phyloP scores from a whole-genome alignment of 2,329 filamentous ascomycete species.

The Stachybotrys echinatus region DNA sequence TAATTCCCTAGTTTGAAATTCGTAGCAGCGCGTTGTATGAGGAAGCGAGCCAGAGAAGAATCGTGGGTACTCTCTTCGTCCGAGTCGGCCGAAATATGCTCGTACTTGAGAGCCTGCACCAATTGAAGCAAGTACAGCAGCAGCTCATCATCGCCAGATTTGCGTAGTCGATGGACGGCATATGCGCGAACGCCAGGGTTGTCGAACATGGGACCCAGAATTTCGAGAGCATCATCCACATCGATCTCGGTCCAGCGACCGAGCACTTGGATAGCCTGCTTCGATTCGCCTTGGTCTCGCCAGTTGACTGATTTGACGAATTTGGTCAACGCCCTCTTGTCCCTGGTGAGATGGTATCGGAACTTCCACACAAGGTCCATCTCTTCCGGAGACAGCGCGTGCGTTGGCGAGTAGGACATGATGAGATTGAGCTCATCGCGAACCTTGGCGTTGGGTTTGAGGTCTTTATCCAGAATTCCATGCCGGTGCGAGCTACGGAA shows the following conservation, averaged over 20 bases:
- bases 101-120: conserved; percentile 93
- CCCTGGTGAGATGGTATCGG: conserved; percentile 84
- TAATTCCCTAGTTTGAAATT: conserved; percentile 93
- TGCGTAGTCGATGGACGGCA: conserved; percentile 84
- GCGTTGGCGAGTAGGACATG: conserved; percentile 87
- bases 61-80: conserved; percentile 57
- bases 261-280: conserved; percentile 84
- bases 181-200: conserved; percentile 86
- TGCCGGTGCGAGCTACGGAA: conserved; percentile 87
- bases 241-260: conserved; percentile 96
- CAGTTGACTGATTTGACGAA: conserved; percentile 98
- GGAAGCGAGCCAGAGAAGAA: conserved; percentile 82
- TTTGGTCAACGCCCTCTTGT: conserved; percentile 90
- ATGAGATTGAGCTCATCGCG: conserved; percentile 90
- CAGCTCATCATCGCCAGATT: conserved; percentile 88
- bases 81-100: conserved; percentile 62
- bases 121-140: conserved; percentile 88
- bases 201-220: conserved; percentile 88
- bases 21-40: conserved; percentile 80
- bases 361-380: conserved; percentile 98
- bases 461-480: conserved; percentile 87
- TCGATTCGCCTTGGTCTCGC: conserved; percentile 77
- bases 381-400: conserved; percentile 81
- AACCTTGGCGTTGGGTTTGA: conserved; percentile 94
- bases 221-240: conserved; percentile 89